phyloP scores from a whole-genome alignment of 495 filamentous ascomycete genomes.

The Apodospora peruviana region DNA sequence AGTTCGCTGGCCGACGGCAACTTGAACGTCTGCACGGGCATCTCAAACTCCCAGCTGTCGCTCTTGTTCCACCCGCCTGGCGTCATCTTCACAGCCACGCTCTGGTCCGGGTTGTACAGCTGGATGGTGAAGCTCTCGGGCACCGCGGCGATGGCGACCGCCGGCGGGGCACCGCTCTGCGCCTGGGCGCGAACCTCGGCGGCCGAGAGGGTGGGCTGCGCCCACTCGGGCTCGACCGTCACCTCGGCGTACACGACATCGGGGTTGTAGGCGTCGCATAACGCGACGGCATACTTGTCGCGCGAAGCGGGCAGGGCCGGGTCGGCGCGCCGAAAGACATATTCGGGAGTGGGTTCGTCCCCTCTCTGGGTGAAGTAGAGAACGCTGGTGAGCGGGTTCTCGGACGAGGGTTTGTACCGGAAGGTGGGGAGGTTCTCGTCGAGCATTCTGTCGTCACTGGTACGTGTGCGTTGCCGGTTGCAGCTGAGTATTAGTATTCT shows the following conservation, averaged over 20 bases:
- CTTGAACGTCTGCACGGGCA: conserved; percentile 81
- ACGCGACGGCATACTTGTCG: conserved; percentile 80
- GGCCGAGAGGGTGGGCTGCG: conserved; percentile 69
- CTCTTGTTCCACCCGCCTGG: conserved; percentile 71
- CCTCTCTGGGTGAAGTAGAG: conserved; percentile 76
- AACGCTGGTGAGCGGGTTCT: conserved; percentile 45
- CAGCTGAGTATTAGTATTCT: no score
- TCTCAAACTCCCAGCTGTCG: conserved; percentile 83
- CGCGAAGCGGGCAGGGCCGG: conserved; percentile 60
- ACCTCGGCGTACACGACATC: conserved; percentile 85
- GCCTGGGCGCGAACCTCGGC: conserved; percentile 70
- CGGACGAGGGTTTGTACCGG: conserved; percentile 32
- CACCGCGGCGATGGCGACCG: conserved; percentile 68
- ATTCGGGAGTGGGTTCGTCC: conserved; percentile 71
- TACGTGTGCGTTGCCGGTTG: no score
- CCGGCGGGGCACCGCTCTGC: conserved; percentile 53
- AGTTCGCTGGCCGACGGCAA: conserved; percentile 69
- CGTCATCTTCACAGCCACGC: conserved; percentile 63
- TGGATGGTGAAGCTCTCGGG: conserved; percentile 76
- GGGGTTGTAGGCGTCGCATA: conserved; percentile 76
- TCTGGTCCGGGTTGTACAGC: conserved; percentile 92
- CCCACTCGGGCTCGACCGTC: conserved; percentile 76
- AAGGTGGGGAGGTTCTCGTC: conserved; percentile 86
- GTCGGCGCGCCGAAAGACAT: conserved; percentile 69
- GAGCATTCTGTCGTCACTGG: conserved; percentile 54